Percentiles rank a stretch among this genome's conserved stretches.
phyloP scores from a whole-genome alignment of 2,329 filamentous ascomycete species.

The Leptodontidium sp. region DNA sequence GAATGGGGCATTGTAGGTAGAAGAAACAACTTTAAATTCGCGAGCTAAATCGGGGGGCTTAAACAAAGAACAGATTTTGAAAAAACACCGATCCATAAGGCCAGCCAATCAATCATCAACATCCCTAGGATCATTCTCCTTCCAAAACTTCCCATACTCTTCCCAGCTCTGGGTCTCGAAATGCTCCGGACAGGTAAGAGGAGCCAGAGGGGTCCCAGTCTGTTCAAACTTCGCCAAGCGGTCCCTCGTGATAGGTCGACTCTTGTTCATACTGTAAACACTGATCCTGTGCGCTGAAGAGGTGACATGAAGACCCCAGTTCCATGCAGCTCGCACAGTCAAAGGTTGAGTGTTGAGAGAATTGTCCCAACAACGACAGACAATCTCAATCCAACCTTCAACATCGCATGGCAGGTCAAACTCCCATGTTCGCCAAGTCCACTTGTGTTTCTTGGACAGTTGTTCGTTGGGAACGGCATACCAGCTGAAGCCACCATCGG shows the following conservation, averaged over 20 bases:
- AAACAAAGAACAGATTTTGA: background rate
- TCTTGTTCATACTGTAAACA: conserved; percentile 69
- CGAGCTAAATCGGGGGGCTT: no score
- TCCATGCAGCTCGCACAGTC: conserved; percentile 62
- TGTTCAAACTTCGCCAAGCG: conserved; percentile 61
- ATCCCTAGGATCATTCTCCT: conserved; percentile 28
- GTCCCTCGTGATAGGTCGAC: conserved; percentile 55
- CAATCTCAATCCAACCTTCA: conserved; percentile 68
- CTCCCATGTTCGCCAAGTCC: conserved; percentile 71
- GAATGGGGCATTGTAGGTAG: background rate
- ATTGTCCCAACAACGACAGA: conserved; percentile 68
- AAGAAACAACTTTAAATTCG: background rate
- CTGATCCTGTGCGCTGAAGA: conserved; percentile 67
- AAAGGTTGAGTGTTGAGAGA: conserved; percentile 67
- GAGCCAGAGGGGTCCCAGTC: conserved; percentile 55
- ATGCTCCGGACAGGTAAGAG: conserved; percentile 54
- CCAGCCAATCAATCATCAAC: conserved; percentile 22
- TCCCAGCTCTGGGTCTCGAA: conserved; percentile 24
- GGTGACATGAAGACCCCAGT: conserved; percentile 73
- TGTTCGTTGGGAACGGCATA: conserved; percentile 69
- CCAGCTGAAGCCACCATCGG: conserved; percentile 71
- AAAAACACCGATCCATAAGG: background rate
- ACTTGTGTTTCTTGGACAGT: conserved; percentile 67
- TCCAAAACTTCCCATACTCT: conserved; percentile 22
- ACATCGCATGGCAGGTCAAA: conserved; percentile 68